These are phyloP conservation scores for Persicaria tinctoria DNA, from an alignment of 148 eudicot genomes.

Conservation along the genomic window DNA sequence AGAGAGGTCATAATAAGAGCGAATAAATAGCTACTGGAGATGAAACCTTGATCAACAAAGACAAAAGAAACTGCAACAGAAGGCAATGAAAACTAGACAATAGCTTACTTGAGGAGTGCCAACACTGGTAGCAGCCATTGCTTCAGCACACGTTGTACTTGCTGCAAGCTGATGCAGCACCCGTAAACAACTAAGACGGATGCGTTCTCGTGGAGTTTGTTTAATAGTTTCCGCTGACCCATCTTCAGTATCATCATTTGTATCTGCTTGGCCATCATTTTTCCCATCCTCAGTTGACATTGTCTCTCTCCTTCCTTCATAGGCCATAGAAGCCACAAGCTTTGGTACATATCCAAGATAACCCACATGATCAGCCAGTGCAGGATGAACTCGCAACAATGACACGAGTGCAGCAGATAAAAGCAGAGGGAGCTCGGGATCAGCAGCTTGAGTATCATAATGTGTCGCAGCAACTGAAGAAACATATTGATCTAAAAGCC, in stretches of 20 bases:
- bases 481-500: constrained; percentile 91
- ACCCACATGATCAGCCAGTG: constrained; percentile 99
- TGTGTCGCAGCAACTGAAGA: constrained; percentile 92
- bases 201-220: constrained; percentile 92
- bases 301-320: constrained; percentile 90
- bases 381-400: constrained; percentile 88
- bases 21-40: neutral
- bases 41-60: neutral
- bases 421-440: constrained; percentile 91
- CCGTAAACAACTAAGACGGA: constrained; percentile 95
- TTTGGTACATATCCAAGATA: constrained; percentile 98
- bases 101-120: constrained; percentile 89
- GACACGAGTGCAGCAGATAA: constrained; percentile 96
- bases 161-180: constrained; percentile 98
- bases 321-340: constrained; percentile 92
- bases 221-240: constrained; percentile 37
- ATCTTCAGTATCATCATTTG: constrained; percentile 44
- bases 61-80: neutral
- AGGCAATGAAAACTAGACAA: neutral
- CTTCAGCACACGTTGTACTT: constrained; percentile 99
- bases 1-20: neutral
- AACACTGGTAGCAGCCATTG: constrained; percentile 98
- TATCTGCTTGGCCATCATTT: constrained; percentile 35
- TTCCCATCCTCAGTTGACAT: constrained; percentile 65
- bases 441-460: constrained; percentile 68